Conservation (phyloP, 2,329 filamentous ascomycete genomes). For the Fonsecaea nubica region DNA sequence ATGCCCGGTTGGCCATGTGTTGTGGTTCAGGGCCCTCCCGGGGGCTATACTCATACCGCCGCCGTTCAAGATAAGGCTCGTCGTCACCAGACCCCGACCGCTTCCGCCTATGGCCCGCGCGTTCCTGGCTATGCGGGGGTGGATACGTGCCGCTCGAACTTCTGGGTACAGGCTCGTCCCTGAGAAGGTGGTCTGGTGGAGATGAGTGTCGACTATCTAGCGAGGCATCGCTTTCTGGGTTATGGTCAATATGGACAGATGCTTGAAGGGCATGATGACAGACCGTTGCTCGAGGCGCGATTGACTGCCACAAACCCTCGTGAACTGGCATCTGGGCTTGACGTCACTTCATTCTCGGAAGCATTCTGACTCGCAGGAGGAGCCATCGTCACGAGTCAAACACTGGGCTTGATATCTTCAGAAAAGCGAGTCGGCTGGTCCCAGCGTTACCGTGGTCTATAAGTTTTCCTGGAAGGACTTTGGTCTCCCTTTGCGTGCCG, state of each 20-base stretch:
- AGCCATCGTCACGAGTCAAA: conserved; percentile 4
- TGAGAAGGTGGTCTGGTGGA: conserved; percentile 18
- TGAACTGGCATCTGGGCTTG: conserved; percentile 25
- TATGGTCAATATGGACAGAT: conserved; percentile 17
- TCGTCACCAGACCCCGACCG: conserved; percentile 22
- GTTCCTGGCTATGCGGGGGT: conserved; percentile 14
- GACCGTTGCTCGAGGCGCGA: conserved; percentile 26
- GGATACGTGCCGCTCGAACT: conserved; percentile 10
- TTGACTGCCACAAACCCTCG: conserved; percentile 34
- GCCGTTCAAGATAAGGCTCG: conserved; percentile 19
- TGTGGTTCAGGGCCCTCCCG: conserved; percentile 27
- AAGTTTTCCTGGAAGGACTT: conserved; percentile 15
- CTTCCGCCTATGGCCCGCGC: conserved; percentile 27
- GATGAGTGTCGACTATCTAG: conserved; percentile 25
- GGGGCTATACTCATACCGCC: conserved; percentile 24
- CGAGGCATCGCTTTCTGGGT: conserved; percentile 24
- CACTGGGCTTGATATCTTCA: background rate
- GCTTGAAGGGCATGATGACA: conserved; percentile 1
- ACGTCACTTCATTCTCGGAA: conserved; percentile 20
- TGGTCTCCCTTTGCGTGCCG: conserved; percentile 3
- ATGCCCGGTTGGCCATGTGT: conserved; percentile 39
- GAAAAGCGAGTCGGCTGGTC: background rate
- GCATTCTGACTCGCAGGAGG: conserved; percentile 12
- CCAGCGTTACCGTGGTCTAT: conserved; percentile 19
- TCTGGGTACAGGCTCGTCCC: conserved; percentile 13